Base-by-base conservation (phyloP, 2,329 filamentous ascomycete species). In the Neonectria faginata region DNA sequence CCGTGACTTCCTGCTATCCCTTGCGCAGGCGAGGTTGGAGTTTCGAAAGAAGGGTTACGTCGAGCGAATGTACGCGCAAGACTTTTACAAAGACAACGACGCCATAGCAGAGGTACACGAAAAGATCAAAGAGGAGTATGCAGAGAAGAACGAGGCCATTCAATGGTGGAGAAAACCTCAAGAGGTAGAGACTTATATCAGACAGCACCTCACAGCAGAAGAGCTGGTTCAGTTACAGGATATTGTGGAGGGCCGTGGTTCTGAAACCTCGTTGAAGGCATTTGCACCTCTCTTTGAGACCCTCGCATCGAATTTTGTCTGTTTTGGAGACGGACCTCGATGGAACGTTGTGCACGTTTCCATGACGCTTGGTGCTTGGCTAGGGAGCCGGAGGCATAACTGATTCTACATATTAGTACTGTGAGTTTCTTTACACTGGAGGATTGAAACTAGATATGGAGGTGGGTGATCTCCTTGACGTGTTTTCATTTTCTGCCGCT, bases 161-260 rank as follows among this genome's bases (percentile, higher is more conserved):
- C 62, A 65, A 18, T 73, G 73, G 73, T 74, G 73, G 73, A 74
- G 65, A 59, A 64, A 51, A 0, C 66, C 73, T 2, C 18, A 53
- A 3, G 65, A 74, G 14, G 70, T 74, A 0, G 72, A 73, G 42
- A 54, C 8, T 4, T 67, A 73, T 9, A n/a, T 74, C 3, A 65
- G 47, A 33, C 62, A 63, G 33, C 63, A 72, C 18, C 52, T 73
- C 3, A 57, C 66, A 7, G 63, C 60, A 5, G 50, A 62, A 0
- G 73, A 74, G 27, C 27, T 60, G 2, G 58, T 48, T 0, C 67
- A 72, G 36, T 16, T 74, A 0, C 70, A 73, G 11, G 51, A 64
- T n/a, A 27, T 71, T 2, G 39, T 73, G 0, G 63, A 74, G 50
- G 73, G 73, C 1, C 64, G 64, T 9, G 71, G 71, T 0, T 60